phyloP scores from a whole-genome alignment of 495 filamentous ascomycete species.

The Schizothecium vesticola region DNA sequence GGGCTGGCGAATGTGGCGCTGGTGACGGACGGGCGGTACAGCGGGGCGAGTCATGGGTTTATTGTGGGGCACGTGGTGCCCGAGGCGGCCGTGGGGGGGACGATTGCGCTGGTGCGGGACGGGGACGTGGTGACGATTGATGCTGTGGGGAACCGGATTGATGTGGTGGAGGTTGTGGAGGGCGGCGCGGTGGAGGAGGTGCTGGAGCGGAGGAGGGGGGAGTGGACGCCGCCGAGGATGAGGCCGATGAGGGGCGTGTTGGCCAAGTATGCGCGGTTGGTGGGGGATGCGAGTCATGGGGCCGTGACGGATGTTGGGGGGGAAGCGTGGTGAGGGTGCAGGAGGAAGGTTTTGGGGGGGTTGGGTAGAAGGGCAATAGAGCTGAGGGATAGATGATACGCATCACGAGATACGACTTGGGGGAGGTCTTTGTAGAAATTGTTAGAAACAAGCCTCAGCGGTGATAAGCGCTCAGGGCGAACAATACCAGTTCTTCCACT shows the following conservation, averaged over 20 bases:
- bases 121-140: slow-evolving; percentile 86
- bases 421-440: neutral
- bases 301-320: slow-evolving; percentile 46
- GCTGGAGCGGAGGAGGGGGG: slow-evolving; percentile 57
- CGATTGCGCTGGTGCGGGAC: slow-evolving; percentile 72
- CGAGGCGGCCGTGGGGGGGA: slow-evolving; percentile 77
- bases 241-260: slow-evolving; percentile 79
- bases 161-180: slow-evolving; percentile 48
- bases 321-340: slow-evolving; percentile 18
- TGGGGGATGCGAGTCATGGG: slow-evolving; percentile 51
- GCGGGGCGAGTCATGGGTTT: slow-evolving; percentile 87
- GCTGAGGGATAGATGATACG: neutral
- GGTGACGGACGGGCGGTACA: slow-evolving; percentile 91
- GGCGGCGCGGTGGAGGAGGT: slow-evolving; percentile 51
- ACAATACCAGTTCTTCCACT: neutral
- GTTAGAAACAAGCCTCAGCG: neutral
- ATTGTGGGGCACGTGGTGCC: slow-evolving; percentile 94
- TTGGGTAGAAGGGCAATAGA: neutral
- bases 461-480: neutral
- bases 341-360: neutral
- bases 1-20: slow-evolving; percentile 82
- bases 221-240: slow-evolving; percentile 69
- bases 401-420: neutral
- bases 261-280: slow-evolving; percentile 77
- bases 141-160: slow-evolving; percentile 71